Evolutionary conservation across 306 rosid genomes (phyloP), one percentile per base, ranked within the genome.

Genomic region (Prunus padus): DNA sequence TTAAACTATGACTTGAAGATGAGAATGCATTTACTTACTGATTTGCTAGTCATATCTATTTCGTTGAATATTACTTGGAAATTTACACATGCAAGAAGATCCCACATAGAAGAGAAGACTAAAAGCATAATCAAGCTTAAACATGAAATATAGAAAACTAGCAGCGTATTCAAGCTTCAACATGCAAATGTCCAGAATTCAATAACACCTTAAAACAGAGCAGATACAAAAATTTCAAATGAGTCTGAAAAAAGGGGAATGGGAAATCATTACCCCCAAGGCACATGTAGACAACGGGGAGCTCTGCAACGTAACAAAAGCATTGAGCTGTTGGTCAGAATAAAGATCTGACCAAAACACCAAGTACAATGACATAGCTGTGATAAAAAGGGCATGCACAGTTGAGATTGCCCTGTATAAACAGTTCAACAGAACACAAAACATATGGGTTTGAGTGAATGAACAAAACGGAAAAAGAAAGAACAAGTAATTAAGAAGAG

Each of bases 331-430:
- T 73, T 78, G 45, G 37, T 90, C 97, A 75, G 96, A 82, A 80
- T 56, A 95, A 78, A 95, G 89, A 82, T 84, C 88, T 5, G 97
- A 89, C 88, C 88, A 85, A 80, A 95, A 95, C 37, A 90, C 97
- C 12, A 92, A 54, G 88, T 92, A 90, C 83, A 95, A 77, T 46
- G 98, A 84, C 83, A 89, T 77, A 68, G 89, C 65, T 46, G 98
- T 85, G 84, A 92, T 86, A 74, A 92, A 92, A 79, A 95, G 71
- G 75, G 98, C 96, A 83, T 95, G 98, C 61, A 89, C 46, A 26
- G 98, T 95, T 62, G 98, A 95, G 25, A 95, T 83, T 49, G 98
- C 80, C 81, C 98, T 95, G 91, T 79, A 82, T 44, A 82, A 64
- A 80, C 37, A 72, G 73, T 55, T 22, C 15, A 37, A 15, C 62